phyloP scores from a whole-genome alignment of 2,329 filamentous ascomycete genomes.

The Fusarium poae region DNA sequence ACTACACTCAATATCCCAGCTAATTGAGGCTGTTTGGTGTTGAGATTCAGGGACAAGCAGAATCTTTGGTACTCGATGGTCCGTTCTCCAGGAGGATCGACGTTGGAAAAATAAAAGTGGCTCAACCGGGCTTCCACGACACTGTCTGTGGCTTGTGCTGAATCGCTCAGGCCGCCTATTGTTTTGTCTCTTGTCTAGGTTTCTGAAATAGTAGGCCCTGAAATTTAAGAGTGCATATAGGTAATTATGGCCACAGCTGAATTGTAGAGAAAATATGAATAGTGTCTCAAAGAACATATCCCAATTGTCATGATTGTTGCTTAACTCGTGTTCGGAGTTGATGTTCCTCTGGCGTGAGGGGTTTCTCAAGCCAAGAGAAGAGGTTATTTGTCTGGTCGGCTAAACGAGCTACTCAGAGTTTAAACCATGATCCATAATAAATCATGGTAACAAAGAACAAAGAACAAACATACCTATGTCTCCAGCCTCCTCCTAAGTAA shows the following conservation, averaged over 20 bases:
- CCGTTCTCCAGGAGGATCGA: conserved; percentile 27
- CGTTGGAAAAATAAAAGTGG: conserved; percentile 38
- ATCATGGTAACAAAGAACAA: conserved; percentile 16
- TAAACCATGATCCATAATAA: conserved; percentile 16
- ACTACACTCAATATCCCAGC: not conserved
- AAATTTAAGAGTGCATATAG: conserved; percentile 17
- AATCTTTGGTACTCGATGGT: not conserved
- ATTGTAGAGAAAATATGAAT: conserved; percentile 15
- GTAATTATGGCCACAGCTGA: too few species aligned
- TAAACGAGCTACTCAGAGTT: conserved; percentile 34
- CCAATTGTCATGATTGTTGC: not conserved
- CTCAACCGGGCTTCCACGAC: conserved; percentile 31
- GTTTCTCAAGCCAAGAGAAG: conserved; percentile 27
- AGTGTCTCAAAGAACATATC: conserved; percentile 8
- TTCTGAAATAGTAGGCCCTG: conserved; percentile 26
- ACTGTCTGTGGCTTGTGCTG: conserved; percentile 41
- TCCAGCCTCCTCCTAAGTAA: conserved; percentile 18
- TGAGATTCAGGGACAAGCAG: conserved; percentile 22
- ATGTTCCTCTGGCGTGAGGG: conserved; percentile 40
- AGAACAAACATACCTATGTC: not conserved
- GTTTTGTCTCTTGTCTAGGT: conserved; percentile 34
- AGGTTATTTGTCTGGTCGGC: conserved; percentile 14
- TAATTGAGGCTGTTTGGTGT: conserved; percentile 11
- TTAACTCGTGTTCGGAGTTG: conserved; percentile 7
- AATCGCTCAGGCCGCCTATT: conserved; percentile 29